Conservation (phyloP, 352 stramenopile genomes). For the Globisporangium barbulae region DNA sequence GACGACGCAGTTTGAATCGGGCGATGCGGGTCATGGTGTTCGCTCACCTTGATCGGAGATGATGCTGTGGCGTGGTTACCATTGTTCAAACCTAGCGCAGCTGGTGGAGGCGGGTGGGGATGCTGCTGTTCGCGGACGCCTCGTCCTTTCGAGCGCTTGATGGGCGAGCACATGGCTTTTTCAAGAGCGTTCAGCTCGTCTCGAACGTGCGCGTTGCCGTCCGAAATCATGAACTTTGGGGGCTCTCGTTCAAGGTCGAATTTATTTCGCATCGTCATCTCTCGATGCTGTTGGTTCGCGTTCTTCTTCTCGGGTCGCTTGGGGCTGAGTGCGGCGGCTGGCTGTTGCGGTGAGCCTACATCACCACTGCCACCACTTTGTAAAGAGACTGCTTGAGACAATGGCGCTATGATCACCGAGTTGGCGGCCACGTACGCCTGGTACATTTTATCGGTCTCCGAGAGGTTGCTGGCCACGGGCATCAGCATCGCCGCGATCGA, state of each 20-base stretch:
- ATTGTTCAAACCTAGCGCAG: not conserved
- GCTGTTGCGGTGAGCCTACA: not conserved
- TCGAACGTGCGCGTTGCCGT: constrained; percentile 29
- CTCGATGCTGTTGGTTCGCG: not conserved
- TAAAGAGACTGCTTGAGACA: not conserved
- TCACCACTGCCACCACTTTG: not conserved
- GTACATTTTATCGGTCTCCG: constrained; percentile 26
- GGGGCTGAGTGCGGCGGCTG: not conserved
- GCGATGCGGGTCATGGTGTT: constrained; percentile 8
- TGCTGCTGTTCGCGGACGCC: not conserved
- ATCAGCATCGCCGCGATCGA: constrained; percentile 32
- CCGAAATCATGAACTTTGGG: constrained; percentile 27
- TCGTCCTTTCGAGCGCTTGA: constrained; percentile 20
- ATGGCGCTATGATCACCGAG: constrained; percentile 25
- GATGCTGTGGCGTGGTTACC: not conserved
- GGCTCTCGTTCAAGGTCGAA: constrained; percentile 43
- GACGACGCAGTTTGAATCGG: constrained; percentile 31
- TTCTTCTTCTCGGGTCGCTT: constrained; percentile 16
- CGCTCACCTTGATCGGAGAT: constrained; percentile 8
- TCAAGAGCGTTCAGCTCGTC: constrained; percentile 25
- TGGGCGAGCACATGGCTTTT: constrained; percentile 32
- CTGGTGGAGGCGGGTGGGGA: not conserved
- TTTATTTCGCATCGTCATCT: constrained; percentile 26
- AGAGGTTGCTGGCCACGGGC: constrained; percentile 9
- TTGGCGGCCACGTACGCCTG: constrained; percentile 38